phyloP scores from a whole-genome alignment of 1,284 basidiomycete genomes.

The Vanrija sp. region DNA sequence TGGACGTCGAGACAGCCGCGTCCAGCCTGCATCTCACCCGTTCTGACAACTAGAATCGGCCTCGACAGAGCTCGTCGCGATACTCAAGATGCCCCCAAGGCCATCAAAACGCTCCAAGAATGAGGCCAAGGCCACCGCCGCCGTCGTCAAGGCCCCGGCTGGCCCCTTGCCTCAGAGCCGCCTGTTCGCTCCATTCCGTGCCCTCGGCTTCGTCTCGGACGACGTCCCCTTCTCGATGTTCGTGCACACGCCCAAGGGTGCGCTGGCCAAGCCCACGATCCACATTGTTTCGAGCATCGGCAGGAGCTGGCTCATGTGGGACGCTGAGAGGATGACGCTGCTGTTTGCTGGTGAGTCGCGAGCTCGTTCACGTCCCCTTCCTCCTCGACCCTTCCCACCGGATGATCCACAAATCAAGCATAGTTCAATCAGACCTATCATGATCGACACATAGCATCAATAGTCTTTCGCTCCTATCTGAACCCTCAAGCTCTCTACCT shows the following conservation, averaged over 20 bases:
- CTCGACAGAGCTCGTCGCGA: not conserved
- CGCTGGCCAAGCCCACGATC: conserved; percentile 72
- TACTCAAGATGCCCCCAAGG: conserved; percentile 10
- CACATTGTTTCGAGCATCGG: conserved; percentile 87
- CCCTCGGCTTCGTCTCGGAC: conserved; percentile 88
- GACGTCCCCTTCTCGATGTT: conserved; percentile 86
- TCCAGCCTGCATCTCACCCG: not conserved
- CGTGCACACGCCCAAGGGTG: conserved; percentile 79
- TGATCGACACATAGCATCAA: not conserved
- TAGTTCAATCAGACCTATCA: no score
- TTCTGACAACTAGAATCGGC: not conserved
- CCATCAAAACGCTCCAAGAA: conserved; percentile 17
- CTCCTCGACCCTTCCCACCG: conserved; percentile 9
- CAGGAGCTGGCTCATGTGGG: conserved; percentile 92
- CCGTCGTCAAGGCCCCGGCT: not conserved
- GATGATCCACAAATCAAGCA: not conserved
- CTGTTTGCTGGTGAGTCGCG: conserved; percentile 78
- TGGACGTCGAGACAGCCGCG: not conserved
- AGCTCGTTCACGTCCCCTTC: no score
- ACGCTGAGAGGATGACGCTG: conserved; percentile 85
- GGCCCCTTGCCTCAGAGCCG: conserved; percentile 25
- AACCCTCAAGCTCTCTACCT: no score
- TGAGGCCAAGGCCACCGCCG: not conserved
- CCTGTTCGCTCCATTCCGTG: conserved; percentile 92
- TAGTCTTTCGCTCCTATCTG: not conserved